Evolutionary conservation across 306 rosid species (phyloP), one percentile per base, ranked within the genome.

Genomic region (Ormosia semicastrata): DNA sequence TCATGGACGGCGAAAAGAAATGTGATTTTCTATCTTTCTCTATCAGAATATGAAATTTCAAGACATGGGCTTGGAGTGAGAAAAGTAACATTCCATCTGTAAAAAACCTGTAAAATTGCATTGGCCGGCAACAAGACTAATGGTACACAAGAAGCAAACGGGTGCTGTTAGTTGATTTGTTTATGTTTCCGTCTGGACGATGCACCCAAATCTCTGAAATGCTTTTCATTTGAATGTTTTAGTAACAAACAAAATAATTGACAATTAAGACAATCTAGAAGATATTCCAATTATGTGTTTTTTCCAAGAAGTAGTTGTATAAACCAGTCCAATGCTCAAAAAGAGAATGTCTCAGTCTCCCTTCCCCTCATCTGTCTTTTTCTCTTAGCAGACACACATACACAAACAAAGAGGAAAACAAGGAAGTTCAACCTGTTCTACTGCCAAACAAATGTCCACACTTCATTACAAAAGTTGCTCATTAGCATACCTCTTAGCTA

Each of bases 61-160:
- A 64, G 70, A 64, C 11, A 40, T 5, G 24, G 24, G 24, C 24
- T 24, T 24, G 24, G 24, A 60, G 58, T 58, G 6, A 77, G 43
- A 8, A 24, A 17, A 66, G 37, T 24, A 82, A 66, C 39, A 56
- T 75, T 56, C n/a, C 40, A 41, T 47, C 41, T 66, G 65, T 40
- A 43, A 58, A 40, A 58, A 70, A 43, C 17, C 40, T 4, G 46
- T 43, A 54, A 46, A 36, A 2, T 73, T 66, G 69, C 86, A 77
- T 73, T 73, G 81, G 85, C 83, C 85, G 81, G 87, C 85, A 82
- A 71, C 73, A 75, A 41, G 12, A n/a, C 71, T n/a, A 6, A 64
- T 15, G 46, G 15, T 39, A 37, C 30, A 37, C 78, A 67, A 58
- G 52, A 64, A 82, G 29, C 50, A 59, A 34, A 46, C 15, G 18